phyloP scores from a whole-genome alignment of 179 eudicot species.

The Patellifolia procumbens region DNA sequence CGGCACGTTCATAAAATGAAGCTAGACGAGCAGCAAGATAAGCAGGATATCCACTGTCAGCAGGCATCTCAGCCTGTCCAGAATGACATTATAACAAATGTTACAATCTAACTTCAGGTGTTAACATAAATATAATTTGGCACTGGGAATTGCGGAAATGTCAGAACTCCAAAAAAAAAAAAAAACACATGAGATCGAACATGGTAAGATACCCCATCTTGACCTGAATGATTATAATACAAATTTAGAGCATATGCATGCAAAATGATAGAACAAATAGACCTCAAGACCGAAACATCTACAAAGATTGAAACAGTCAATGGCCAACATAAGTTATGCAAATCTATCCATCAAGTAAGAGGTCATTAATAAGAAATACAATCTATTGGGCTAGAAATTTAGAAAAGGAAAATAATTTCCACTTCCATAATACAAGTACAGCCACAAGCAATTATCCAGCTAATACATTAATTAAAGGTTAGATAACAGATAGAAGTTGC shows the following conservation, averaged over 20 bases:
- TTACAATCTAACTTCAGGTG: slow-evolving; percentile 5
- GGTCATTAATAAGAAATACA: background rate
- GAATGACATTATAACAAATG: slow-evolving; percentile 23
- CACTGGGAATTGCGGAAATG: background rate
- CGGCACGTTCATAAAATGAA: slow-evolving; percentile 98
- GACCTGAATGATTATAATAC: background rate
- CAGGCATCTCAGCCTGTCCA: slow-evolving; percentile 98
- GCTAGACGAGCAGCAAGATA: slow-evolving; percentile 99
- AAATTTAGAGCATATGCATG: background rate
- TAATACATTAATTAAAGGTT: background rate
- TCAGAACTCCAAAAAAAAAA: background rate
- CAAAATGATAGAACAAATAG: no score
- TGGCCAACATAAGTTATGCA: background rate
- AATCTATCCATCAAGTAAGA: background rate
- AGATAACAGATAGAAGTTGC: background rate
- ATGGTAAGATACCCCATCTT: background rate
- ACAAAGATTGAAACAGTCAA: background rate
- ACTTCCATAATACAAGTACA: background rate
- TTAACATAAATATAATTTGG: background rate
- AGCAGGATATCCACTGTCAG: slow-evolving; percentile 99
- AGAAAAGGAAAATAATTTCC: background rate
- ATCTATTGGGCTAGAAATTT: background rate
- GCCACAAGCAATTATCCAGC: background rate
- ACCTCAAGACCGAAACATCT: background rate
- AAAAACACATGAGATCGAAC: background rate